Evolutionary conservation across 176 grass and related monocot genomes (phyloP).

Genomic region (Alloteropsis semialata): DNA sequence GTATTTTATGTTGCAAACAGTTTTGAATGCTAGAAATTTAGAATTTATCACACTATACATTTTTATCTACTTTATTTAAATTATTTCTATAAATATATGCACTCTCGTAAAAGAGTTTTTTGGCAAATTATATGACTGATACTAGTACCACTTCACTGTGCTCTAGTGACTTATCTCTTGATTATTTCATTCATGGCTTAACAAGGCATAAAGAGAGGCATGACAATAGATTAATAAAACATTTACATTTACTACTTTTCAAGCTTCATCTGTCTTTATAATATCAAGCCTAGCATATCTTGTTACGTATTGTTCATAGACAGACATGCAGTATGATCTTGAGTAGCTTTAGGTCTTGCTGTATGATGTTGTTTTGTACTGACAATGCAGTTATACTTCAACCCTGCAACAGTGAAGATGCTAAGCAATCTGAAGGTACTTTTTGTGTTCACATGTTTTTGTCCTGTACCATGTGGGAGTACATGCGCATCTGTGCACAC

Average conservation of each 20-base stretch:
- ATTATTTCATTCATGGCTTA: not conserved
- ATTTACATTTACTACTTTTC: not conserved
- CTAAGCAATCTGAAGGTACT: conserved; percentile 96
- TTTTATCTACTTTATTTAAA: not conserved
- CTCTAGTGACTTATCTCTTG: not conserved
- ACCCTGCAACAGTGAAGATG: conserved; percentile 99
- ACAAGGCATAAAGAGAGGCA: not conserved
- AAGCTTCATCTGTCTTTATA: too few relatives aligned
- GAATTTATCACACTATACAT: not conserved
- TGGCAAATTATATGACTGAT: not conserved
- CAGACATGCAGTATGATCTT: not conserved
- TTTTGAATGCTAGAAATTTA: not conserved
- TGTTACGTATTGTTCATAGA: conserved; percentile 1
- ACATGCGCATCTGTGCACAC: not conserved
- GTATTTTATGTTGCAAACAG: not conserved
- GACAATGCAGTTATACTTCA: conserved; percentile 87
- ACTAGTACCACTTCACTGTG: not conserved
- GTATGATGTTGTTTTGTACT: conserved; percentile 20
- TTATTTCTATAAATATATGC: not conserved
- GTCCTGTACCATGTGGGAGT: not conserved
- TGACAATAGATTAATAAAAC: not conserved
- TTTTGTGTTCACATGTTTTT: conserved; percentile 31
- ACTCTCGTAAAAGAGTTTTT: not conserved
- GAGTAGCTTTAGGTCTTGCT: conserved; percentile 3
- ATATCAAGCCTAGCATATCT: not conserved